phyloP scores from a whole-genome alignment of 768 basidiomycete species.

The Mycena alexandri region DNA sequence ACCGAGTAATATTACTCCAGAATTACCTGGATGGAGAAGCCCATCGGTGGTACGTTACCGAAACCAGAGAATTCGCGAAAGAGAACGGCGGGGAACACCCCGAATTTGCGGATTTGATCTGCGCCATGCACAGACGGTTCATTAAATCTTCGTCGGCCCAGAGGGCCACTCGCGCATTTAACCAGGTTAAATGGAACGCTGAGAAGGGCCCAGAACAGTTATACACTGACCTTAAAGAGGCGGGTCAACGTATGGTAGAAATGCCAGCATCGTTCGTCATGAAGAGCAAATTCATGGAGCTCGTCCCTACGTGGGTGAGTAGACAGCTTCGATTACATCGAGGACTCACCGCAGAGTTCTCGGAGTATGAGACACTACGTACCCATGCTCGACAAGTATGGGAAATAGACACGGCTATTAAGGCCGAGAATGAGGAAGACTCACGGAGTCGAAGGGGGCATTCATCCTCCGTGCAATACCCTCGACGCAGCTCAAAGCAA shows the following conservation, averaged over 20 bases:
- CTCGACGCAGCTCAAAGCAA: no score
- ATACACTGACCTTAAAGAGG: no score
- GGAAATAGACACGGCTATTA: not conserved
- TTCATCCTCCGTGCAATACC: no score
- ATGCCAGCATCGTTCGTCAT: not conserved
- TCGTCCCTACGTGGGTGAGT: not conserved
- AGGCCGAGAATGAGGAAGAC: not conserved
- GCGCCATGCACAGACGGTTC: constrained; percentile 5
- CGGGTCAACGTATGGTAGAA: not conserved
- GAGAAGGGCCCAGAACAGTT: not conserved
- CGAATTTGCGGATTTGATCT: constrained; percentile 7
- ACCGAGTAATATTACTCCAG: not conserved
- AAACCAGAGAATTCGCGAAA: not conserved
- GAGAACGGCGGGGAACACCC: not conserved
- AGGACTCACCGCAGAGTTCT: constrained; percentile 11
- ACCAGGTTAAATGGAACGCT: not conserved
- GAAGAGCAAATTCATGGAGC: not conserved
- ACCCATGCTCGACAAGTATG: constrained; percentile 16
- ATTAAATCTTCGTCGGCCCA: no score
- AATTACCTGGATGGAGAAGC: not conserved
- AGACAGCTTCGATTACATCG: not conserved
- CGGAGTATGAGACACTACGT: not conserved
- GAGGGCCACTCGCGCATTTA: constrained; percentile 12
- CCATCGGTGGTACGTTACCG: constrained; percentile 5
- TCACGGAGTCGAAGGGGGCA: no score